Percentiles rank a stretch among this genome's conserved stretches.
Conservation (phyloP, 257 asterid species). For the Buddleja alternifolia region DNA sequence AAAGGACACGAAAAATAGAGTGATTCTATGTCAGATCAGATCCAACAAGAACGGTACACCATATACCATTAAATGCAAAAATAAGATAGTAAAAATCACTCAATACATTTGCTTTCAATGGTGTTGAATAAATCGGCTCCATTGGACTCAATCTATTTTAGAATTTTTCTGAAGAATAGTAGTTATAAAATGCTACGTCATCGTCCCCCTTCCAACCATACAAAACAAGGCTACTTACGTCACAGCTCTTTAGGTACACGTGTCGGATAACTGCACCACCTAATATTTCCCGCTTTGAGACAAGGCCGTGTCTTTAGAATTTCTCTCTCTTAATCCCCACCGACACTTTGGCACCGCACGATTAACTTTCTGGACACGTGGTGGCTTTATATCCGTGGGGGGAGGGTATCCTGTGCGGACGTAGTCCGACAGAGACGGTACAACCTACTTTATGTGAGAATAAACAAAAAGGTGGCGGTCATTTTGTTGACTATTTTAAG, state of each 20-base stretch:
- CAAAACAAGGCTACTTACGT: slow-evolving; percentile 13
- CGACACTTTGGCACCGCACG: slow-evolving; percentile 56
- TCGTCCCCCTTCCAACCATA: not conserved
- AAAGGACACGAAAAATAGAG: not conserved
- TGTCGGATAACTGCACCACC: slow-evolving; percentile 6
- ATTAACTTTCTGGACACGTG: slow-evolving; percentile 37
- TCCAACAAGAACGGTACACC: too few relatives aligned
- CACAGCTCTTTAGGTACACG: not conserved
- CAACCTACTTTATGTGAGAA: slow-evolving; percentile 35
- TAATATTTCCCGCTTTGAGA: not conserved
- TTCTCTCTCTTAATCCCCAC: slow-evolving; percentile 39
- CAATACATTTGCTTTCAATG: too few relatives aligned
- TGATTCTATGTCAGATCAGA: too few relatives aligned
- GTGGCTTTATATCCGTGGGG: not conserved
- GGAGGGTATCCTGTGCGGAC: slow-evolving; percentile 14
- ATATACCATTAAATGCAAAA: too few relatives aligned
- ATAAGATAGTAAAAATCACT: too few relatives aligned
- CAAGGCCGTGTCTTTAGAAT: slow-evolving; percentile 6
- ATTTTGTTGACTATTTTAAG: slow-evolving; percentile 26
- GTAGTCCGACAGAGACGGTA: slow-evolving; percentile 37
- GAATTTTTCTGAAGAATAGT: too few relatives aligned
- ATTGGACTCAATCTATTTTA: too few relatives aligned
- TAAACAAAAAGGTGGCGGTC: slow-evolving; percentile 31
- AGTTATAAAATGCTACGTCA: not conserved
- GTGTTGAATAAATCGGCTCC: too few relatives aligned